Evolutionary conservation across 345 rosid species (phyloP), one percentile per base, ranked within the genome.

Genomic region (Aurinia saxatilis): DNA sequence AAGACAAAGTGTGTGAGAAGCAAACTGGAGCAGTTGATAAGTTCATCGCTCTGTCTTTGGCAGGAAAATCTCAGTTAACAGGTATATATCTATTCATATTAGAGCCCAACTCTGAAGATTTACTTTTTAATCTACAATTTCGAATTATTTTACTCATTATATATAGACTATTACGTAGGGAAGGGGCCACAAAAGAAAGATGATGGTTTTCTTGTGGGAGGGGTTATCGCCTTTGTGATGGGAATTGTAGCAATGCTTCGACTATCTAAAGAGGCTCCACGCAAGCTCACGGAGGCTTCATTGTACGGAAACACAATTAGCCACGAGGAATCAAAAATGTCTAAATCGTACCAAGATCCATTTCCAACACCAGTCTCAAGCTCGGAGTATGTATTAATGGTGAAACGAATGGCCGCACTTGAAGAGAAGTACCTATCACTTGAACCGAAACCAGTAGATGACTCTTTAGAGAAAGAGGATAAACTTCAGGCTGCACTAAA

Each of bases 191-290:
- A 37, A 45, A 60, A 25, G 56, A 72, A 53, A 66, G 67, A 65
- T 18, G 72, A 72, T 37, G 12, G 67, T 34, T 60, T 59, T 21
- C 30, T 83, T 34, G 46, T 86, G 13, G 74, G 79, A 44, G 83
- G 92, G 30, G 35, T 91, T 7, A 51, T 91, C 67, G 76, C 90
- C 10, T 58, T 86, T 14, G 60, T 84, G 13, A 83, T 79, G 82
- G 96, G 92, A 42, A 60, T 88, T 3, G 60, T 81, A 34, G 70
- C 92, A 60, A 67, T 82, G 83, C 64, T 86, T 18, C 82, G 90
- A 6, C 41, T 83, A 63, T 72, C 95, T 5, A 74, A 80, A 15
- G 72, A 61, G 73, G 65, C 84, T 75, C 91, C 93, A 9, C 68
- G 76, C 13, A 89, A 72, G 61, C 67, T 83, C 23, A 82, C 77